These are phyloP conservation scores for Leishmania tropica DNA, from an alignment of 208 protist genomes.

Conservation along the genomic window DNA sequence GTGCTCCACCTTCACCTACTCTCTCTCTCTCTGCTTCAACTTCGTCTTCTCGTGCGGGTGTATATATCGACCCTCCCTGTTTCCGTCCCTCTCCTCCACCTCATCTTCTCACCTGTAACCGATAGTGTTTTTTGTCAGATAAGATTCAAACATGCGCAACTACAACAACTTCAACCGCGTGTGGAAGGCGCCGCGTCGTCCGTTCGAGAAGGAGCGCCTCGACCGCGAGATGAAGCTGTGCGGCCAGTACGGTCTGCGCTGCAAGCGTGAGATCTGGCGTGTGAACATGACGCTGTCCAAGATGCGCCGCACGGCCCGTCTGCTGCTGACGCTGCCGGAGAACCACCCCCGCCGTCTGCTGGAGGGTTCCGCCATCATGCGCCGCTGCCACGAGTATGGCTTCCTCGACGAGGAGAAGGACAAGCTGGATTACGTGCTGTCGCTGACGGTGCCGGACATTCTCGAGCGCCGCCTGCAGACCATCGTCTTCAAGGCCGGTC, in stretches of 20 bases:
- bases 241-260: constrained; percentile 99
- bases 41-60: neutral
- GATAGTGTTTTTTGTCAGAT: neutral
- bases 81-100: neutral
- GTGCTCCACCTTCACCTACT: neutral
- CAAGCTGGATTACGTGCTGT: constrained; percentile 99
- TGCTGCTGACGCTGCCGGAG: constrained; percentile 99
- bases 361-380: constrained; percentile 99
- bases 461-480: constrained; percentile 99
- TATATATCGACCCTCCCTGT: neutral
- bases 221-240: constrained; percentile 99
- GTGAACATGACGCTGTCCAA: constrained; percentile 98
- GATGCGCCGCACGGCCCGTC: constrained; percentile 98
- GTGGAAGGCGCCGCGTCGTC: constrained; percentile 97
- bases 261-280: constrained; percentile 99
- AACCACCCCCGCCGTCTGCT: constrained; percentile 97
- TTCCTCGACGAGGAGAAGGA: constrained; percentile 98
- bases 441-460: constrained; percentile 99
- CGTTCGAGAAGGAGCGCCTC: constrained; percentile 99
- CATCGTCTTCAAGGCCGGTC: constrained; percentile 97
- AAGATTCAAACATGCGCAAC: constrained; percentile 76
- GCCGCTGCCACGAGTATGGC: constrained; percentile 95
- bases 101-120: neutral
- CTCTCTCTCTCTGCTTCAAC: neutral
- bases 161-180: constrained; percentile 98